Evolutionary conservation across 495 filamentous ascomycete species (phyloP).

Genomic region (Aspergillus taichungensis): DNA sequence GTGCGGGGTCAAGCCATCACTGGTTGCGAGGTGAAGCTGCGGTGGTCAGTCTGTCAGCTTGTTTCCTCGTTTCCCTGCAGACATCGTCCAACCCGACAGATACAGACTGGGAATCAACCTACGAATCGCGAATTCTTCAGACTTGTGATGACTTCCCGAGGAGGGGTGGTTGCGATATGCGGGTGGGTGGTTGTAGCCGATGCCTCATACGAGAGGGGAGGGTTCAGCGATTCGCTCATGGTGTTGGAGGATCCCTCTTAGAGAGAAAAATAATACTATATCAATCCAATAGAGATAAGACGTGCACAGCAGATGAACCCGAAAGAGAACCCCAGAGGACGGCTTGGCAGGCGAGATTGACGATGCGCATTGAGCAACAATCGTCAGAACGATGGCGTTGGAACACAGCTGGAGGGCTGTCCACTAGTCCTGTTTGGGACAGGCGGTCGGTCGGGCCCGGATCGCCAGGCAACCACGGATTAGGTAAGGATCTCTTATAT

Average conservation of each 20-base stretch:
- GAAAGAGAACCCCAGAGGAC: no score
- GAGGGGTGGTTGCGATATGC: slow-evolving; percentile 58
- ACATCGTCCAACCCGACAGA: not conserved
- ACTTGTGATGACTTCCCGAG: slow-evolving; percentile 77
- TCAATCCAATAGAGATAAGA: no score
- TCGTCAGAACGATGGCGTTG: slow-evolving; percentile 1
- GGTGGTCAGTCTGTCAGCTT: slow-evolving; percentile 1
- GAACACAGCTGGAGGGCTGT: slow-evolving; percentile 1
- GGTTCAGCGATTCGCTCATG: slow-evolving; percentile 41
- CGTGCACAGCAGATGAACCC: no score
- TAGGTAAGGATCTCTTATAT: not conserved
- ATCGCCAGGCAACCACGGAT: slow-evolving; percentile 1
- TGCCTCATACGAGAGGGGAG: slow-evolving; percentile 65
- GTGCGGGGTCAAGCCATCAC: slow-evolving; percentile 72
- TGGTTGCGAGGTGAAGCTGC: slow-evolving; percentile 92
- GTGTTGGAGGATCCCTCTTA: slow-evolving; percentile 8
- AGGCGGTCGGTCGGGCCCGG: not conserved
- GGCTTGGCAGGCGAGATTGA: no score
- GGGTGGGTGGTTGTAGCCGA: slow-evolving; percentile 64
- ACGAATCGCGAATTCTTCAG: slow-evolving; percentile 94
- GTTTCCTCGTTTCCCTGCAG: not conserved
- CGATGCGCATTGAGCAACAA: not conserved
- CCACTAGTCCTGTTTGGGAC: slow-evolving; percentile 3
- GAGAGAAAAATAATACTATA: not conserved
- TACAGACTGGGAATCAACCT: slow-evolving; percentile 14